Percentiles rank a stretch among this genome's conserved stretches.
phyloP scores from a whole-genome alignment of 2,329 filamentous ascomycete species.

The Paraphoma chrysanthemicola region DNA sequence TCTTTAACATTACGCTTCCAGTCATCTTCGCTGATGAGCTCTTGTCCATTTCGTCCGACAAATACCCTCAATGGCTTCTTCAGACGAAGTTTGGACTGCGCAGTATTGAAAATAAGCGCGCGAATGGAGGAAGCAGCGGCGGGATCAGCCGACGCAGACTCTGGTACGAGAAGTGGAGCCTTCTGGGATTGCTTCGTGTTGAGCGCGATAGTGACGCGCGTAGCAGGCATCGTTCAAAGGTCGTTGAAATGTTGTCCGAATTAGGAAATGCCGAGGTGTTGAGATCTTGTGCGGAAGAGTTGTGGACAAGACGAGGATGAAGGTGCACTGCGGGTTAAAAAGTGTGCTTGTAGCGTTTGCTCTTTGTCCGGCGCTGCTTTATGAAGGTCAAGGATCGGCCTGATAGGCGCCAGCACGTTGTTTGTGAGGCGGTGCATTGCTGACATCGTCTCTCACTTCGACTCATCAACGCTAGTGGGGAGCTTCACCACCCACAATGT shows the following conservation, averaged over 20 bases:
- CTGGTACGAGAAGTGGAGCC: constrained; percentile 34
- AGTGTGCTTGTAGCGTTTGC: background rate
- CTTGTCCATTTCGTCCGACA: constrained; percentile 31
- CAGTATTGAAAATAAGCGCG: constrained; percentile 35
- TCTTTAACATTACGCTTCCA: constrained; percentile 32
- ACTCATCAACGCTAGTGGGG: constrained; percentile 7
- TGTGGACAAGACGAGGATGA: background rate
- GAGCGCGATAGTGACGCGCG: constrained; percentile 38
- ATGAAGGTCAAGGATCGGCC: background rate
- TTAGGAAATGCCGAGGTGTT: background rate
- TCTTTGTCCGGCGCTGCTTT: background rate
- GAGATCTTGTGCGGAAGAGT: background rate
- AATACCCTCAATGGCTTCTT: constrained; percentile 39
- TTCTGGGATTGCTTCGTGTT: constrained; percentile 41
- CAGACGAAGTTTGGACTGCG: constrained; percentile 39
- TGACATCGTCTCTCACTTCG: constrained; percentile 16
- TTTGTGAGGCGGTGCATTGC: constrained; percentile 1
- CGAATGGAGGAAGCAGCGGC: constrained; percentile 22
- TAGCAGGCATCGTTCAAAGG: constrained; percentile 18
- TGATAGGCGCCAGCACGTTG: background rate
- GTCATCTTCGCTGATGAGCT: constrained; percentile 34
- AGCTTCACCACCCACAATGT: background rate
- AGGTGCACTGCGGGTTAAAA: background rate
- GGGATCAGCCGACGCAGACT: constrained; percentile 22
- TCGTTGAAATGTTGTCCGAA: constrained; percentile 1